Base-by-base conservation (phyloP, 495 filamentous ascomycete genomes). In the Talaromyces trachyspermus region DNA sequence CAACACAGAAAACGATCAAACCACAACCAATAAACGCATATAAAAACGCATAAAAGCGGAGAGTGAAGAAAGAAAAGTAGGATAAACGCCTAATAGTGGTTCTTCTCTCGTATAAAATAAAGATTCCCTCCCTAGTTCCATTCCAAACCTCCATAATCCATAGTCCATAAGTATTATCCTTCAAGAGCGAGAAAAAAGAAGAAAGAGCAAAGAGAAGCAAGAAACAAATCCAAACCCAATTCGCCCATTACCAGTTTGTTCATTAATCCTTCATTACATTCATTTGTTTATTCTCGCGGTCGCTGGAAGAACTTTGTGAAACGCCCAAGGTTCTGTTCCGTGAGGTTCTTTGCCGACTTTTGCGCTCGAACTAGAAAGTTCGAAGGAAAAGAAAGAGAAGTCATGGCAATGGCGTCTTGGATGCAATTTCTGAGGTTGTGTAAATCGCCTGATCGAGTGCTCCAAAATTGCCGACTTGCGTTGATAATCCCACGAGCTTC, bases 351-450 rank as follows among this genome's bases (percentile, higher is more conserved):
- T 17, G 68, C 70, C 33, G 58, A 58, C 45, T 56, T 58, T 36
- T 74, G 70, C 33, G 68, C 69, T 9, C 52, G 66, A 44, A 57
- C 60, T 43, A 74, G 51, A 17, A 64, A 49, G 27, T 58, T 52
- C 32, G 52, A 58, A 40, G 59, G 67, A 20, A n/a, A n/a, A n/a
- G n/a, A n/a, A n/a, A n/a, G n/a, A n/a, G n/a, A n/a, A n/a, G n/a
- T n/a, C n/a, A n/a, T n/a, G n/a, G n/a, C n/a, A n/a, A 52, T 52
- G 5, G 53, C 55, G 43, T 60, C 61, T 29, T 58, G 67, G 15
- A 71, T 20, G 48, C 57, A 60, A 33, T 66, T 59, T 57, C 58
- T 55, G 56, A 68, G 46, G 4, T 47, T 43, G 14, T 32, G 43
- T 12, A 65, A 35, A 69, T 37, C n/a, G 49, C 48, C 23, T 25